Evolutionary conservation across 2,329 filamentous ascomycete genomes (phyloP), one percentile per base, ranked within the genome.

Genomic region (Gremmenia infestans): DNA sequence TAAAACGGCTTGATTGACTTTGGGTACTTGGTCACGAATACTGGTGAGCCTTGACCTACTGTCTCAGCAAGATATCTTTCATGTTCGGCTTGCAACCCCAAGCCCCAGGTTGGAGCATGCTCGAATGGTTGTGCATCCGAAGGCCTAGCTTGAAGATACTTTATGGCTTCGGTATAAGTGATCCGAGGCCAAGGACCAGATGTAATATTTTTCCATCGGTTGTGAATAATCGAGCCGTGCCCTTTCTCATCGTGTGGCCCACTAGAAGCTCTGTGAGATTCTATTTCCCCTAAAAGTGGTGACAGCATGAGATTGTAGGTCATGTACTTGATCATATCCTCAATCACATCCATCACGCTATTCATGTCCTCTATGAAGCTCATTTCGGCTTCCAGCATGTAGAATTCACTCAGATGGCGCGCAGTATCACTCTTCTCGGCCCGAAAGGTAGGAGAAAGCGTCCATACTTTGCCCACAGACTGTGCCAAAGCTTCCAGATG

Each of bases 21-120:
- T n/a, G 94, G 94, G 69, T 97, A 99, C 71, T 97, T 81, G 14
- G 92, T 97, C 61, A 99, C 85, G 70, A 97, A 97, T 46, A 97
- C 79, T 7, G 94, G 94, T 48, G 81, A 71, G 42, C 75, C 74
- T 19, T 73, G 68, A 48, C 73, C 76, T 25, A 93, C 68, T 25
- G 76, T 76, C 52, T 82, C 78, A 48, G 94, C 91, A 53, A 99
- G 80, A 70, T 86, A 96, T 69, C 85, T 90, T 74, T 99, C 94
- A 73, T 99, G 94, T 71, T 97, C 93, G 1, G 92, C 87, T 66
- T 94, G 89, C 32, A 99, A 79, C 19, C 89, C 89, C 28, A 78
- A 75, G 36, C 85, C 82, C 85, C 91, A 94, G 2, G 75, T 74
- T 4, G 91, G 89, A 48, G 76, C 73, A 68, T 87, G 82, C 50